These are phyloP conservation scores for Amylocarpus encephaloides DNA, from an alignment of 2,329 filamentous ascomycete genomes.

Conservation along the genomic window DNA sequence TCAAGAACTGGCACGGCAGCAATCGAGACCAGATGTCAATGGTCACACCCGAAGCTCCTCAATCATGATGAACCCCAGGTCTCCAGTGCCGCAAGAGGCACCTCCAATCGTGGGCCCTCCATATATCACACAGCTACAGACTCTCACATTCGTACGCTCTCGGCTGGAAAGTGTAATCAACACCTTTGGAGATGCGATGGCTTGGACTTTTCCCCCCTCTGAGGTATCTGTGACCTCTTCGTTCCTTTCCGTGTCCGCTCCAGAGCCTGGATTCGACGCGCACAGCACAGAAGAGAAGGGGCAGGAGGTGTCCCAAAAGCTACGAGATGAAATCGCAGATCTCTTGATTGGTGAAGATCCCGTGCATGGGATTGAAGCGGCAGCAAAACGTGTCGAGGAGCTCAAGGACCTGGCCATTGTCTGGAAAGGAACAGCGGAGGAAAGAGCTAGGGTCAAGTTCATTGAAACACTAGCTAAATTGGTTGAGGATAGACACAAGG, in stretches of 20 bases:
- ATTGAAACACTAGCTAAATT: constrained; percentile 75
- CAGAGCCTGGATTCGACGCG: constrained; percentile 60
- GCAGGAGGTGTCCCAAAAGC: constrained; percentile 65
- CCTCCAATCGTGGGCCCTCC: constrained; percentile 44
- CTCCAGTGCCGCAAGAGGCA: constrained; percentile 20
- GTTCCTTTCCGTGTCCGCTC: constrained; percentile 84
- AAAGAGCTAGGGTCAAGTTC: constrained; percentile 75
- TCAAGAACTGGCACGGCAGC: constrained; percentile 20
- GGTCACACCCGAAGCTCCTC: constrained; percentile 23
- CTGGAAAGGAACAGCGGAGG: constrained; percentile 94
- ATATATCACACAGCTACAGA: constrained; percentile 74
- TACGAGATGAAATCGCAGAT: constrained; percentile 65
- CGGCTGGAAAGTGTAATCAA: constrained; percentile 87
- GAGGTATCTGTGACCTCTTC: constrained; percentile 78
- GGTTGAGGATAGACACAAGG: constrained; percentile 63
- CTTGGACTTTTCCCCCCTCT: constrained; percentile 85
- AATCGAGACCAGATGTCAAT: constrained; percentile 22
- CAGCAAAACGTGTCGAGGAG: constrained; percentile 66
- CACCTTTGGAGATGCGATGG: constrained; percentile 91
- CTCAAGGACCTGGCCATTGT: constrained; percentile 70
- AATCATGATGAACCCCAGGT: constrained; percentile 25
- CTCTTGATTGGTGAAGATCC: constrained; percentile 57
- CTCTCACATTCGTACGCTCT: constrained; percentile 70
- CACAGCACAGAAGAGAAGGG: constrained; percentile 80
- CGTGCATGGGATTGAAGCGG: constrained; percentile 64